Evolutionary conservation across 202 grass and related monocot species (phyloP), one percentile per base, ranked within the genome.

Genomic region (Panicum hallii): DNA sequence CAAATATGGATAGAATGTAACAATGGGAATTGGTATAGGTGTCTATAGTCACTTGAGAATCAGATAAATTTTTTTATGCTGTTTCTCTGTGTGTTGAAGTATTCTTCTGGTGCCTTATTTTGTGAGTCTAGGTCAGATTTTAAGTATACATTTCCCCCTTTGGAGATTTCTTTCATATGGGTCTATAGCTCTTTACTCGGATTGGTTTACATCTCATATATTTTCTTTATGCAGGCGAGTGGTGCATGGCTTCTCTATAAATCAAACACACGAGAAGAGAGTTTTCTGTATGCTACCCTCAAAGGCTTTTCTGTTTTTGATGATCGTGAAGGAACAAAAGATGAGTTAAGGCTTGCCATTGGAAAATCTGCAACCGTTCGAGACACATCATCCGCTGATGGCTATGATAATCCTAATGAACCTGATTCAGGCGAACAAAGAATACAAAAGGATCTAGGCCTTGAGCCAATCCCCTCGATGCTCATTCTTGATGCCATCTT

Each of bases 291-390:
- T 87, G 88, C 96, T 78, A 99, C 96, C 12, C 93, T 99, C 32
- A 99, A 95, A 94, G 96, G 93, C 15, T 99, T 99, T 88, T 99
- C 93, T 79, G 88, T 99, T 81, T 90, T 92, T 73, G 96, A 99
- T 92, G 93, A 95, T 32, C 93, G 96, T 74, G 96, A 99, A 99
- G 96, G 96, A 83, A 95, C 93, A 7, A 99, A 85, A 86, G 96
- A 99, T 84, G 93, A 95, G 80, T 90, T 99, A 74, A 89, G 90
- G 88, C 93, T 99, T 89, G 96, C 93, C 66, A 99, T 99, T 79
- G 96, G 96, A 78, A 99, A 99, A 72, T 94, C 89, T 56, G 71
- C 83, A 75, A 89, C 85, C 64, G 87, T 95, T 71, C 87, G 86
- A 56, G 79, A 88, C 46, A 91, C 86, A 82, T 89, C 88, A 86